phyloP scores from a whole-genome alignment of 257 asterid genomes.

The Solanum piurae region DNA sequence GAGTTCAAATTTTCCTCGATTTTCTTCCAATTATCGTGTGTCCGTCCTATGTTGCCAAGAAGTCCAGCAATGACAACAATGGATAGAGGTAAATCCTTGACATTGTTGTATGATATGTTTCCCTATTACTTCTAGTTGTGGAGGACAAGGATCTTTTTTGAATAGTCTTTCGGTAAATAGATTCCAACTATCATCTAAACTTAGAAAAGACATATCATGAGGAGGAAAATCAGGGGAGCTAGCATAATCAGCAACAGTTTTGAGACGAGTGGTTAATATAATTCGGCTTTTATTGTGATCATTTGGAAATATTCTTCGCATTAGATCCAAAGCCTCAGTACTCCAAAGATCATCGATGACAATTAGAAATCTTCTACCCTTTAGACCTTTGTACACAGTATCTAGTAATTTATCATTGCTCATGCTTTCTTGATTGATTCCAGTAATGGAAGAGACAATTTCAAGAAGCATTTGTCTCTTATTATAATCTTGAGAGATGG shows the following conservation, averaged over 20 bases:
- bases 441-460: background rate
- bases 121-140: background rate
- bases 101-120: background rate
- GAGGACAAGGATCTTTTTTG: background rate
- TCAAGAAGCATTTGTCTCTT: background rate
- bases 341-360: constrained; percentile 14
- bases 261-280: constrained; percentile 1
- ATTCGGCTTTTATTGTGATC: constrained; percentile 2
- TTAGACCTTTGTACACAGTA: background rate
- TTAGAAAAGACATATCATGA: background rate
- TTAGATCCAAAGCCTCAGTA: background rate
- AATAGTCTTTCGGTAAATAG: background rate
- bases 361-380: background rate
- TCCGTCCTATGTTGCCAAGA: background rate
- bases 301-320: background rate
- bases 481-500: background rate
- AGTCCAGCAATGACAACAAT: background rate
- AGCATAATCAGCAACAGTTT: background rate
- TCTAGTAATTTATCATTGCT: background rate
- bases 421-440: background rate
- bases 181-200: constrained; percentile 1
- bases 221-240: background rate
- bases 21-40: background rate
- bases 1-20: background rate
- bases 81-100: background rate